Evolutionary conservation across 805 yeast genomes (phyloP), one percentile per base, ranked within the genome.

Genomic region (Wickerhamiella sorbophila): DNA sequence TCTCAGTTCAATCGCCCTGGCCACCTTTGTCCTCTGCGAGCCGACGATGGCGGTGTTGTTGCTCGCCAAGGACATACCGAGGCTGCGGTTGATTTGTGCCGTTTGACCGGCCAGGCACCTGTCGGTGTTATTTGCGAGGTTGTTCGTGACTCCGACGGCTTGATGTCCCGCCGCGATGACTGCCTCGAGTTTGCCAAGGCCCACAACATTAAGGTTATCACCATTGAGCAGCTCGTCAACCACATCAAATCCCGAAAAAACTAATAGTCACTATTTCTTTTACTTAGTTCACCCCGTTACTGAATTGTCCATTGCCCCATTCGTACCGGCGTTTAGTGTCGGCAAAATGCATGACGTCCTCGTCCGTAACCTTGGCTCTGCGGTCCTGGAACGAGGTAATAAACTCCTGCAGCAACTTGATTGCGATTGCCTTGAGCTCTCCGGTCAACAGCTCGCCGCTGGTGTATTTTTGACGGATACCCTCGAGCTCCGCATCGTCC

Each of bases 21-120:
- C 15, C 99, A 91, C 57, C 66, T 91, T 24, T 74, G 88, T 49
- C 99, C 98, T 2, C 69, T 91, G 52, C 72, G 97, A 52, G 97
- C 97, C 2, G 81, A 71, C 17, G 81, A 81, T 19, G 94, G 95
- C 1, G 78, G 94, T 40, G 75, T 91, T 44, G 66, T 76, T 43
- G 64, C 66, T 39, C 80, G 99, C 67, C 69, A 82, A 44, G 99
- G 99, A 14, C 99, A 91, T 59, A 91, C 99, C 9, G 99, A 91
- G 64, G 97, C 98, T 15, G 86, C 85, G 21, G 94, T 91, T 9
- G 94, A 88, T 57, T 68, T 91, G 48, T 78, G 94, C 57, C 64
- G 66, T 54, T 67, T 87, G 54, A 71, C 88, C 5, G 86, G 85
- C 0, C 67, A 82, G 51, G 73, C 74, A 48, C 94, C 91, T 1